A percentile compares a stretch with the other conserved stretches of the same genome.
Conservation (phyloP, 768 basidiomycete species). For the Ramaria sp. region DNA sequence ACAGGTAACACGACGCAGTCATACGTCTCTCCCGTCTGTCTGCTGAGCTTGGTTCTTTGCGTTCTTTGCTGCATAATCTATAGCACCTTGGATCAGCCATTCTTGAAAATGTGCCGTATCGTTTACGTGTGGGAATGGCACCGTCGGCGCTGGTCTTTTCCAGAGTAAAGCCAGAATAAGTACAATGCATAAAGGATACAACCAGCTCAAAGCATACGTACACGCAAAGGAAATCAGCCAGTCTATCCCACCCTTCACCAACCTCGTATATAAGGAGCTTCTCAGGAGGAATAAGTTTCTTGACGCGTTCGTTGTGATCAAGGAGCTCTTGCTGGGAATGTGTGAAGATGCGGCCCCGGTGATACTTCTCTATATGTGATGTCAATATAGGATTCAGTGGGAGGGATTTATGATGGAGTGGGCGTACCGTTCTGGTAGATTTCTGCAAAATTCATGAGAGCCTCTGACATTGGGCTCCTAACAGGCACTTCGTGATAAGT, state of each 20-base stretch:
- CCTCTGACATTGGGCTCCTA: background rate
- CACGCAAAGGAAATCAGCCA: conserved; percentile 2
- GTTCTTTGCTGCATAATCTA: too few relatives aligned
- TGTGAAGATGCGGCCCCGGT: background rate
- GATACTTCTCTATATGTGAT: background rate
- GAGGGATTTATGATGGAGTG: background rate
- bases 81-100: too few relatives aligned
- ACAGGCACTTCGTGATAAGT: background rate
- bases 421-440: background rate
- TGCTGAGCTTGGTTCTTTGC: too few relatives aligned
- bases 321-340: background rate
- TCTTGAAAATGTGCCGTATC: conserved; percentile 1
- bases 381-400: background rate
- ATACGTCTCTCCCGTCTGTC: too few relatives aligned
- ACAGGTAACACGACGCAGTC: too few relatives aligned
- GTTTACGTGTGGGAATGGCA: conserved; percentile 6
- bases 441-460: background rate
- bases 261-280: conserved; percentile 4
- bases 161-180: background rate
- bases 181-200: background rate
- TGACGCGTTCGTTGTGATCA: conserved; percentile 1
- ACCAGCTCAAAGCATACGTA: background rate
- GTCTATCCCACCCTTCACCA: conserved; percentile 1
- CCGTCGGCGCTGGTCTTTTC: conserved; percentile 1
- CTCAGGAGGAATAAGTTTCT: conserved; percentile 1